These are phyloP conservation scores for Myxozyma kluyveri DNA, from an alignment of 805 yeast genomes.

Conservation along the genomic window DNA sequence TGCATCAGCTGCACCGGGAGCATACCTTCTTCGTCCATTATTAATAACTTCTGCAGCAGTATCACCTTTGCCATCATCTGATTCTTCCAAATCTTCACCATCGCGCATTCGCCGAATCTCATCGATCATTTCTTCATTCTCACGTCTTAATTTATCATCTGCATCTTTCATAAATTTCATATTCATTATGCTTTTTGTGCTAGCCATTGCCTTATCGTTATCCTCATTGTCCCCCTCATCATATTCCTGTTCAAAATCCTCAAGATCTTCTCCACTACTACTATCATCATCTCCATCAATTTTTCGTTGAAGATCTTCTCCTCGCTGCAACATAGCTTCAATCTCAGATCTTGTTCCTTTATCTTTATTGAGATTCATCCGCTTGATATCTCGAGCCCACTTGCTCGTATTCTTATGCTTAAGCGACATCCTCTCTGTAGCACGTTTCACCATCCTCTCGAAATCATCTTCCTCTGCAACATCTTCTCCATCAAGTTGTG, in stretches of 20 bases:
- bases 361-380: slow-evolving; percentile 87
- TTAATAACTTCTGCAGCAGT: slow-evolving; percentile 53
- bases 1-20: slow-evolving; percentile 56
- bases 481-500: slow-evolving; percentile 31
- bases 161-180: slow-evolving; percentile 97
- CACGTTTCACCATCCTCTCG: slow-evolving; percentile 65
- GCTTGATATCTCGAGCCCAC: slow-evolving; percentile 90
- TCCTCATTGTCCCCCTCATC: slow-evolving; percentile 45
- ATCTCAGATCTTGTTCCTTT: slow-evolving; percentile 78
- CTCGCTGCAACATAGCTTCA: slow-evolving; percentile 90
- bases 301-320: slow-evolving; percentile 70
- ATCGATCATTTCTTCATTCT: slow-evolving; percentile 54
- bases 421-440: slow-evolving; percentile 86
- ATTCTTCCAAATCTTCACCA: slow-evolving; percentile 43
- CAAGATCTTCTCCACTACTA: slow-evolving; percentile 44
- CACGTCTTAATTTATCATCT: slow-evolving; percentile 61
- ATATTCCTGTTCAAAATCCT: slow-evolving; percentile 44
- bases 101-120: slow-evolving; percentile 50
- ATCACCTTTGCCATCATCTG: slow-evolving; percentile 39
- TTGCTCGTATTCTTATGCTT: slow-evolving; percentile 83
- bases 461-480: slow-evolving; percentile 36
- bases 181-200: slow-evolving; percentile 74
- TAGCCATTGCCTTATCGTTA: slow-evolving; percentile 17
- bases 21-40: slow-evolving; percentile 76
- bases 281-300: slow-evolving; percentile 61